Conservation (phyloP, 495 filamentous ascomycete genomes). For the Penicillium nucicola region DNA sequence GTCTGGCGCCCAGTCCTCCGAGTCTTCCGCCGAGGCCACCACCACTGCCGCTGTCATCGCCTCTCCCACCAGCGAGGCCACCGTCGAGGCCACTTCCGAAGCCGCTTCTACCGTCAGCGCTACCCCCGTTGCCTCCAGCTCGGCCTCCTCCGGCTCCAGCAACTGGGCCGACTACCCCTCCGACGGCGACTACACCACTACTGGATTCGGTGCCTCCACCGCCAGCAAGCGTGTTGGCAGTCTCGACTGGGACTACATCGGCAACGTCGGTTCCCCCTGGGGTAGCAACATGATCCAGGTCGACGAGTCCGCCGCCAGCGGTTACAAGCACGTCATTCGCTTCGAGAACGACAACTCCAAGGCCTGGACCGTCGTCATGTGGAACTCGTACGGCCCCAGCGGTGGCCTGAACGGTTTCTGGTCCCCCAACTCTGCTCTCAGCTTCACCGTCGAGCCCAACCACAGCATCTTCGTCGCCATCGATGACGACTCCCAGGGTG, state of each 20-base stretch:
- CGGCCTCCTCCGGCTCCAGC: conserved; percentile 15
- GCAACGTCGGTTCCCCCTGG: conserved; percentile 50
- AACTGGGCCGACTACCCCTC: conserved; percentile 25
- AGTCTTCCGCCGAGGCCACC: conserved; percentile 17
- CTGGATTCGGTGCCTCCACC: conserved; percentile 30
- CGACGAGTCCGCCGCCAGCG: conserved; percentile 26
- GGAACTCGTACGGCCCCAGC: conserved; percentile 50
- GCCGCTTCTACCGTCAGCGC: conserved; percentile 8
- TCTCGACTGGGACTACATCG: conserved; percentile 26
- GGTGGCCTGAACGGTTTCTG: conserved; percentile 39
- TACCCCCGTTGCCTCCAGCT: conserved; percentile 13
- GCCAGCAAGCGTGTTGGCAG: conserved; percentile 16
- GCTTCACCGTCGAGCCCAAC: conserved; percentile 36
- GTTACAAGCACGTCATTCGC: conserved; percentile 45
- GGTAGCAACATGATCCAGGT: conserved; percentile 54
- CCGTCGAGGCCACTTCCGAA: conserved; percentile 15
- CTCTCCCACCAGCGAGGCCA: conserved; percentile 11
- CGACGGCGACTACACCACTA: conserved; percentile 20
- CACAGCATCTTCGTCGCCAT: conserved; percentile 46
- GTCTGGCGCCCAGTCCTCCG: conserved; percentile 35
- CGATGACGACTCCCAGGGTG: conserved; percentile 43
- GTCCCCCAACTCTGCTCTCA: conserved; percentile 36
- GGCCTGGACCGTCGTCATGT: conserved; percentile 45
- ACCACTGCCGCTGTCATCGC: conserved; percentile 17
- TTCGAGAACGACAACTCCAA: conserved; percentile 39